phyloP scores from a whole-genome alignment of 768 basidiomycete genomes.

The Tulasnella sp. region DNA sequence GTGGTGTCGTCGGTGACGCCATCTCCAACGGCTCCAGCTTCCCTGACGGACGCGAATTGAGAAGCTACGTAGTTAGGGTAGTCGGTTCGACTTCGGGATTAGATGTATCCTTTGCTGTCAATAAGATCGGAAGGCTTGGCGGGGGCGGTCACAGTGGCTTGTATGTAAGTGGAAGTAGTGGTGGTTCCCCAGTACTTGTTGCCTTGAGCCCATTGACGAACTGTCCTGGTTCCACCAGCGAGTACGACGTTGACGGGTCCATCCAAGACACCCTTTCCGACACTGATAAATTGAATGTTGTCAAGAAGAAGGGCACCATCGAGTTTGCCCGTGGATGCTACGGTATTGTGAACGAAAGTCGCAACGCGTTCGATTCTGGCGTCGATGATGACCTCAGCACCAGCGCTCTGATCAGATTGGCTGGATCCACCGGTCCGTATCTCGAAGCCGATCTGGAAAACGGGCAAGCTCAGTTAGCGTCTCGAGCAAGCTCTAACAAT shows the following conservation, averaged over 20 bases:
- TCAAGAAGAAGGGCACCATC: constrained; percentile 67
- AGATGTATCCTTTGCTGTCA: constrained; percentile 44
- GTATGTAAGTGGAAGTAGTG: constrained; percentile 51
- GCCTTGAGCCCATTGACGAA: constrained; percentile 76
- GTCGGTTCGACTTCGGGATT: constrained; percentile 22
- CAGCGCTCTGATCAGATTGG: constrained; percentile 52
- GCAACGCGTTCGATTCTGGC: constrained; percentile 62
- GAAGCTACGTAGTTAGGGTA: constrained; percentile 62
- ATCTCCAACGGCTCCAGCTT: constrained; percentile 72
- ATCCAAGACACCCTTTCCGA: constrained; percentile 63
- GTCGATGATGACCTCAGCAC: constrained; percentile 66
- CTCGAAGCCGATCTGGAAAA: constrained; percentile 25
- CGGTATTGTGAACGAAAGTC: constrained; percentile 60
- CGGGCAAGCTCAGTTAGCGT: not conserved
- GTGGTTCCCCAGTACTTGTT: constrained; percentile 65
- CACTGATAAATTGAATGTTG: constrained; percentile 63
- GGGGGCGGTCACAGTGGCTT: constrained; percentile 55
- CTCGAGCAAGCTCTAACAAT: not conserved
- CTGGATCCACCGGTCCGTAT: constrained; percentile 17
- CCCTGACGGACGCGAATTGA: constrained; percentile 73
- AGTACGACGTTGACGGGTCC: constrained; percentile 49
- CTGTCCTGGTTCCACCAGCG: constrained; percentile 54
- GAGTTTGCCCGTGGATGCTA: constrained; percentile 46
- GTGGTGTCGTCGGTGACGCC: constrained; percentile 75
- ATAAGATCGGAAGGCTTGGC: constrained; percentile 62